Conservation (phyloP, 2,329 filamentous ascomycete genomes). For the Colletotrichum tanaceti region DNA sequence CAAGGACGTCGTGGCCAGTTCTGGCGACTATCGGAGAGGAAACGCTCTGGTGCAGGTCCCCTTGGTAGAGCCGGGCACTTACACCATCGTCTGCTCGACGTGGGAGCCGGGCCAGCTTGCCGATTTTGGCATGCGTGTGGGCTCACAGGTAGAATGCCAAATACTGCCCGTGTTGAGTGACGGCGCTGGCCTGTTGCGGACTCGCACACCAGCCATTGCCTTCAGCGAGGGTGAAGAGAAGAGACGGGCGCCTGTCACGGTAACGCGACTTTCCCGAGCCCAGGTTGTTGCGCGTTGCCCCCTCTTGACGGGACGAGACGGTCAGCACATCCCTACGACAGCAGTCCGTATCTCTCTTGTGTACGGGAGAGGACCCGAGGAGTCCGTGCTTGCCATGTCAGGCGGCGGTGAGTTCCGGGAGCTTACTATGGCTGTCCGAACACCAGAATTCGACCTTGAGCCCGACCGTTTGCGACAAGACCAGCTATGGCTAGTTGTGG, state of each 20-base stretch:
- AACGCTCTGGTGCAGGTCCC: slow-evolving; percentile 76
- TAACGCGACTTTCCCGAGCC: slow-evolving; percentile 68
- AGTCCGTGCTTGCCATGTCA: slow-evolving; percentile 72
- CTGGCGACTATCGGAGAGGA: slow-evolving; percentile 87
- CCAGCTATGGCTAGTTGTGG: slow-evolving; percentile 83
- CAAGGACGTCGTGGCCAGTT: slow-evolving; percentile 83
- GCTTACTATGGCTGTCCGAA: slow-evolving; percentile 72
- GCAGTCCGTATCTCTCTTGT: slow-evolving; percentile 78
- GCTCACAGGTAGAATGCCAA: slow-evolving; percentile 67
- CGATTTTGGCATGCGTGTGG: slow-evolving; percentile 80
- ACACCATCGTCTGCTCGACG: slow-evolving; percentile 91
- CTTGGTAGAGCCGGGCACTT: slow-evolving; percentile 75
- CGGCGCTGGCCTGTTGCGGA: slow-evolving; percentile 78
- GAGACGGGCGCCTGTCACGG: slow-evolving; percentile 54
- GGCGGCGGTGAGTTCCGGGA: slow-evolving; percentile 82
- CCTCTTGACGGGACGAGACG: slow-evolving; percentile 15
- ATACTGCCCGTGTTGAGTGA: slow-evolving; percentile 75
- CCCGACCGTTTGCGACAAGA: slow-evolving; percentile 67
- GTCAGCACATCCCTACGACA: slow-evolving; percentile 49
- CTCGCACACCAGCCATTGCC: slow-evolving; percentile 66
- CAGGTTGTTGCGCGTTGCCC: slow-evolving; percentile 60
- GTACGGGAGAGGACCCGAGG: slow-evolving; percentile 76
- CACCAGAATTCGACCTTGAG: slow-evolving; percentile 79
- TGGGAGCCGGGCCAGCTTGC: slow-evolving; percentile 85
- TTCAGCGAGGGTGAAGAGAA: slow-evolving; percentile 58